These are phyloP conservation scores for Martiniozyma abietophila DNA, from an alignment of 805 yeast species.

Conservation along the genomic window DNA sequence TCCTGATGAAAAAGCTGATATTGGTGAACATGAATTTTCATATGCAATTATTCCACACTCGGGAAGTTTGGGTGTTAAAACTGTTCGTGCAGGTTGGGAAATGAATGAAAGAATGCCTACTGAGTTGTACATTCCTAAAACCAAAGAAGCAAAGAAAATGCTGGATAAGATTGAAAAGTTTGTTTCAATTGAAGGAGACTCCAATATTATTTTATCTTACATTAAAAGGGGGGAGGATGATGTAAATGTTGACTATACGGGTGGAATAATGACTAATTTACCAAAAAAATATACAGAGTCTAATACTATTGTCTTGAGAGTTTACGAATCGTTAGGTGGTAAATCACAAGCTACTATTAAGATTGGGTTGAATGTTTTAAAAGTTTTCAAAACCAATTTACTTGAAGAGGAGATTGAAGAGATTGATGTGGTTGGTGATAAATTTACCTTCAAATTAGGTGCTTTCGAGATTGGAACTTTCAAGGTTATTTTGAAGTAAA, in stretches of 20 bases:
- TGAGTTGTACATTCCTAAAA: constrained; percentile 15
- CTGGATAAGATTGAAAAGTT: constrained; percentile 11
- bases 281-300: constrained; percentile 37
- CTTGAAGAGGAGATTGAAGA: constrained; percentile 45
- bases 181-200: constrained; percentile 36
- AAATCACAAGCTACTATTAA: constrained; percentile 42
- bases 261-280: constrained; percentile 26
- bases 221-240: constrained; percentile 88
- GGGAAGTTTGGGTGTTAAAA: constrained; percentile 53
- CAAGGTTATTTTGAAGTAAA: constrained; percentile 33
- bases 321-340: constrained; percentile 89
- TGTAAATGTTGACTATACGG: constrained; percentile 35
- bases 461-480: constrained; percentile 75
- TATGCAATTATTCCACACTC: constrained; percentile 80
- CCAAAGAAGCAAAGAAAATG: constrained; percentile 2
- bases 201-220: constrained; percentile 59
- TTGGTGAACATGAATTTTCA: constrained; percentile 76
- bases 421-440: constrained; percentile 24
- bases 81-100: constrained; percentile 68
- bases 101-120: constrained; percentile 49
- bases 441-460: constrained; percentile 38
- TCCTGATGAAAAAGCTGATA: constrained; percentile 92
- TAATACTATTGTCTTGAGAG: constrained; percentile 55
- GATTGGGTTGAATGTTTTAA: constrained; percentile 34
- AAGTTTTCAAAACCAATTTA: constrained; percentile 47